These are phyloP conservation scores for Umbellularia californica DNA, from an alignment of 164 flowering plant species.

Conservation along the genomic window DNA sequence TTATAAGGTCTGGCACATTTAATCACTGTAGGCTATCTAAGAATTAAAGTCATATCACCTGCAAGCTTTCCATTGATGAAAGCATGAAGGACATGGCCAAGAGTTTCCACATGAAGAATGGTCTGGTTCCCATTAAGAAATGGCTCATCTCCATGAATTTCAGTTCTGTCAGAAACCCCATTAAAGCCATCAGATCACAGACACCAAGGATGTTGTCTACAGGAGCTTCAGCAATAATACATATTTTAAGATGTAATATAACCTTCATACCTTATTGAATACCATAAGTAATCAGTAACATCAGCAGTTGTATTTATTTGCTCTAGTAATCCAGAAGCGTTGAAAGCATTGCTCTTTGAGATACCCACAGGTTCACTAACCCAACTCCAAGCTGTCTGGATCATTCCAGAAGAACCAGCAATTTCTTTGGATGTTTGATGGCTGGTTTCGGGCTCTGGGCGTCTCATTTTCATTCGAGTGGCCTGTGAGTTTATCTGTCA, in stretches of 20 bases:
- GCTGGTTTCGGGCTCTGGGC: constrained; percentile 1
- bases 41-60: constrained; percentile 17
- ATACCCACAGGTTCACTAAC: constrained; percentile 46
- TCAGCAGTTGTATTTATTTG: constrained; percentile 45
- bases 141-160: constrained; percentile 25
- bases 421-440: constrained; percentile 11
- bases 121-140: constrained; percentile 23
- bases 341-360: constrained; percentile 3
- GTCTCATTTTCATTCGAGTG: constrained; percentile 31
- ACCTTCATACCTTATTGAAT: constrained; percentile 52
- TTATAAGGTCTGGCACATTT: no score
- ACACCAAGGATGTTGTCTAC: background rate
- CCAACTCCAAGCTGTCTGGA: constrained; percentile 34
- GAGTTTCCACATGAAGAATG: constrained; percentile 39
- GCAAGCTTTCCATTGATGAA: constrained; percentile 46
- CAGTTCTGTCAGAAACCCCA: constrained; percentile 16
- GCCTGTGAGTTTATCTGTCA: constrained; percentile 34
- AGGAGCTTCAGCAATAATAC: background rate
- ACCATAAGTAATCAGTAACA: constrained; percentile 71
- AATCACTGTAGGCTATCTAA: no score
- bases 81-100: constrained; percentile 58
- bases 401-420: constrained; percentile 12
- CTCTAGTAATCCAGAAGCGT: constrained; percentile 36
- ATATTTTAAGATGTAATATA: background rate
- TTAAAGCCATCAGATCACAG: background rate